phyloP scores from a whole-genome alignment of 495 filamentous ascomycete genomes.

The Diplogelasinospora grovesii region DNA sequence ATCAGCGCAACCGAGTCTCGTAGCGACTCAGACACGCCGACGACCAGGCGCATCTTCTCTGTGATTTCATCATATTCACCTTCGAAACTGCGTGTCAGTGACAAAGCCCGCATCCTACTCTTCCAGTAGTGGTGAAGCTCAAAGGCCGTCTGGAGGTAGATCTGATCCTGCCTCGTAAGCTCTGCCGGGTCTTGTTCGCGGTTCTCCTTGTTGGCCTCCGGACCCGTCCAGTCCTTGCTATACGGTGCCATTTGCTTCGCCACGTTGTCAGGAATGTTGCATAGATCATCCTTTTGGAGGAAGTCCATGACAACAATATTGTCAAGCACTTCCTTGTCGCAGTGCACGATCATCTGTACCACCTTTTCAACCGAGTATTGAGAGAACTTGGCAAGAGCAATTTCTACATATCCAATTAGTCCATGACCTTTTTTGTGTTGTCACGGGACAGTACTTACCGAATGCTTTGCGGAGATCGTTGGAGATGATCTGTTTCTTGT shows the following conservation, averaged over 20 bases:
- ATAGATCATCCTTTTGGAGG: constrained; percentile 83
- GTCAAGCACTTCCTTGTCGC: constrained; percentile 84
- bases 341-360: constrained; percentile 90
- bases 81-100: constrained; percentile 79
- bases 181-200: constrained; percentile 85
- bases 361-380: constrained; percentile 72
- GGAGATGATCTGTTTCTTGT: constrained; percentile 96
- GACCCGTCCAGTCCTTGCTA: constrained; percentile 91
- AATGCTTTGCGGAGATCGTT: constrained; percentile 86
- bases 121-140: constrained; percentile 99
- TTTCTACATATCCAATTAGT: constrained; percentile 51
- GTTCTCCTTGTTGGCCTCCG: constrained; percentile 68
- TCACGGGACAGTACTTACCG: constrained; percentile 37
- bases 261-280: constrained; percentile 82
- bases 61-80: constrained; percentile 87
- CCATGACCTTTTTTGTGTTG: background rate
- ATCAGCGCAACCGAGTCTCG: constrained; percentile 87
- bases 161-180: constrained; percentile 89
- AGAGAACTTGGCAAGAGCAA: constrained; percentile 85
- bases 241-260: constrained; percentile 91
- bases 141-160: constrained; percentile 87
- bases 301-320: constrained; percentile 98
- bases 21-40: constrained; percentile 78
- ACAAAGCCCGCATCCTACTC: constrained; percentile 84
- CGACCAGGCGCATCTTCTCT: constrained; percentile 71